Evolutionary conservation across 139 green algal genomes (phyloP).

Genomic region (Trebouxia sp.): DNA sequence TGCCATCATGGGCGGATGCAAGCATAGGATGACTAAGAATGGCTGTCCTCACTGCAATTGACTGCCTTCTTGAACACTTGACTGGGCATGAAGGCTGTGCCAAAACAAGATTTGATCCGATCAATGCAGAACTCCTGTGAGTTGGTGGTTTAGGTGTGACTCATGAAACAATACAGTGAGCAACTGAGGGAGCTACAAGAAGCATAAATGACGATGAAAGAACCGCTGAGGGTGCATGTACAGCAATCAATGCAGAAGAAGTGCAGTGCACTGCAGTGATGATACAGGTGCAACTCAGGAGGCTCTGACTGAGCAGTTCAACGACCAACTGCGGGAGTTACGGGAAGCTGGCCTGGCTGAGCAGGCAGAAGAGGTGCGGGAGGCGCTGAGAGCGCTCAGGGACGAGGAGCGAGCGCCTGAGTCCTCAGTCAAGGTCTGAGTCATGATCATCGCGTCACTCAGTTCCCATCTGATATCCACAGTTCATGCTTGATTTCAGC

Average conservation of each 20-base stretch:
- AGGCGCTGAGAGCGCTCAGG: constrained; percentile 48
- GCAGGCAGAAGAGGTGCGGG: constrained; percentile 45
- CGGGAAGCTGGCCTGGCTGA: constrained; percentile 41
- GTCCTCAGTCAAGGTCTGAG: constrained; percentile 30
- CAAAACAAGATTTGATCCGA: neutral
- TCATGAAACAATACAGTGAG: neutral
- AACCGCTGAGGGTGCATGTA: neutral
- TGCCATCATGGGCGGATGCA: too few relatives aligned
- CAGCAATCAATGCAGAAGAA: neutral
- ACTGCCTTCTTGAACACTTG: neutral
- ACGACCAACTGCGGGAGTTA: constrained; percentile 59
- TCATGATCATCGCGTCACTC: neutral
- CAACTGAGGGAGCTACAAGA: too few relatives aligned
- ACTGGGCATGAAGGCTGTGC: neutral
- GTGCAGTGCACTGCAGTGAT: neutral
- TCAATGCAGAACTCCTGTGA: neutral
- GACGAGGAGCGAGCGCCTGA: constrained; percentile 54
- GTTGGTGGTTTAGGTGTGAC: neutral
- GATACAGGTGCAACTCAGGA: constrained; percentile 52
- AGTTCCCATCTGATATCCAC: neutral
- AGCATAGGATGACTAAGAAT: too few relatives aligned
- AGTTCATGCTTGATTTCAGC: too few relatives aligned
- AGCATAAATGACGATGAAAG: neutral
- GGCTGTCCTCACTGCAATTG: neutral
- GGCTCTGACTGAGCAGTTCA: constrained; percentile 59